Evolutionary conservation across 2,329 filamentous ascomycete species (phyloP).

Genomic region (Diaporthe velutina): DNA sequence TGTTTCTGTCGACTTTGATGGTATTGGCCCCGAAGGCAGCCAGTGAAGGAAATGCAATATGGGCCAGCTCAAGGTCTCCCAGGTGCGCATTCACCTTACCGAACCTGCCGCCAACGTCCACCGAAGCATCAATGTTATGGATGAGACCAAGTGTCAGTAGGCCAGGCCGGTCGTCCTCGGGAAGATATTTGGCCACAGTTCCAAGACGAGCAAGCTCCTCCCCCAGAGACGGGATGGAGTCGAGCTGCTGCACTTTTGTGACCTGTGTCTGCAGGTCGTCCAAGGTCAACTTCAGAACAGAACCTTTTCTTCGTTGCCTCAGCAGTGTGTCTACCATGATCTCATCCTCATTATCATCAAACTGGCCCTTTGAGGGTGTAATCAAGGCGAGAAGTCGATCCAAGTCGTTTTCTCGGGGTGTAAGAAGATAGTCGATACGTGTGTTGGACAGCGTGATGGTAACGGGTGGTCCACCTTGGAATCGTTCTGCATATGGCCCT

Average conservation of each 20-base stretch:
- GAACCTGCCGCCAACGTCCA: conserved; percentile 77
- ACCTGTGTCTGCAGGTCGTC: conserved; percentile 74
- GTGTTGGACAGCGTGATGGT: conserved; percentile 74
- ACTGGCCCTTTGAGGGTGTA: conserved; percentile 91
- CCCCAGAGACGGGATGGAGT: conserved; percentile 76
- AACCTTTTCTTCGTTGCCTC: conserved; percentile 86
- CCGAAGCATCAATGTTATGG: conserved; percentile 69
- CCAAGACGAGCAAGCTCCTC: conserved; percentile 86
- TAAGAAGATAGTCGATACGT: conserved; percentile 77
- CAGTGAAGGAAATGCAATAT: conserved; percentile 88
- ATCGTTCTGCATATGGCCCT: conserved; percentile 74
- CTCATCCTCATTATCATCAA: conserved; percentile 87
- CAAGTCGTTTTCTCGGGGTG: conserved; percentile 84
- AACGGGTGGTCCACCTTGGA: conserved; percentile 70
- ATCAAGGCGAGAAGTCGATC: conserved; percentile 87
- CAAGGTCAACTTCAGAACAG: conserved; percentile 79
- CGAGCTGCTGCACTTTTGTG: conserved; percentile 73
- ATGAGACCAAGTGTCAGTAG: conserved; percentile 81
- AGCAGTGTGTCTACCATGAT: conserved; percentile 94
- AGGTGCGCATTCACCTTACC: conserved; percentile 73
- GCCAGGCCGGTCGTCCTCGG: conserved; percentile 94
- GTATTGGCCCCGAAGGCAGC: conserved; percentile 80
- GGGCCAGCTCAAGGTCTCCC: conserved; percentile 76
- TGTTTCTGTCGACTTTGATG: conserved; percentile 73
- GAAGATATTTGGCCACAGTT: conserved; percentile 92